These are phyloP conservation scores for Didymella lethalis DNA, from an alignment of 2,329 filamentous ascomycete species.

Conservation along the genomic window DNA sequence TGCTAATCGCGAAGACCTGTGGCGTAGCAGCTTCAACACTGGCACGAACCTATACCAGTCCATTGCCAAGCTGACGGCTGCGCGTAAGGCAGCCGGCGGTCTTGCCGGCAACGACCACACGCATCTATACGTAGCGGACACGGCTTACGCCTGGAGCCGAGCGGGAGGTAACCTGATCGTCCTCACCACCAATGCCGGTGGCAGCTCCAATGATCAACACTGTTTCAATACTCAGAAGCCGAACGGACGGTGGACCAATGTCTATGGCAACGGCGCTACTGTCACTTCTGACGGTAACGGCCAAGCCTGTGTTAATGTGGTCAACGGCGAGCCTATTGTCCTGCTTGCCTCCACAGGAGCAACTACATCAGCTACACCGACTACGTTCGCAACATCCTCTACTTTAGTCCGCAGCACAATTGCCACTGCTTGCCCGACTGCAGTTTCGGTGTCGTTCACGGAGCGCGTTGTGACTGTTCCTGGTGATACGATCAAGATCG, in stretches of 20 bases:
- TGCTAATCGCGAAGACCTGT: constrained; percentile 53
- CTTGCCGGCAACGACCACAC: constrained; percentile 56
- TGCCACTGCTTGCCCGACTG: constrained; percentile 36
- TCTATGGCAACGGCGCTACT: constrained; percentile 48
- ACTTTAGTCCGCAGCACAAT: constrained; percentile 1
- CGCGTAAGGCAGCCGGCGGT: constrained; percentile 51
- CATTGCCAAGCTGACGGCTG: constrained; percentile 37
- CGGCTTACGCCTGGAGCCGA: constrained; percentile 58
- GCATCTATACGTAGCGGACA: constrained; percentile 54
- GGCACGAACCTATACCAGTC: constrained; percentile 39
- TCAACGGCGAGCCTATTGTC: constrained; percentile 56
- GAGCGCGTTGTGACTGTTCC: constrained; percentile 57
- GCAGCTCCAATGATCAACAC: constrained; percentile 49
- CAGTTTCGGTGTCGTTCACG: constrained; percentile 54
- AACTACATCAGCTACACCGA: constrained; percentile 17
- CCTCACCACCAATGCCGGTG: constrained; percentile 57
- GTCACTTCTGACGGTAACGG: constrained; percentile 53
- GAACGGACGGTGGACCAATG: constrained; percentile 54
- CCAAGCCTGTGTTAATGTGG: constrained; percentile 53
- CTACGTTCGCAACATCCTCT: constrained; percentile 18
- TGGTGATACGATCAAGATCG: constrained; percentile 59
- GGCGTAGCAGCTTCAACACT: constrained; percentile 49
- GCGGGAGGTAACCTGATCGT: constrained; percentile 56
- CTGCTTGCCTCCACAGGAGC: constrained; percentile 37
- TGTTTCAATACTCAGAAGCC: constrained; percentile 55